These are phyloP conservation scores for Fusarium sp. DNA, from an alignment of 2,329 filamentous ascomycete genomes.

Conservation along the genomic window DNA sequence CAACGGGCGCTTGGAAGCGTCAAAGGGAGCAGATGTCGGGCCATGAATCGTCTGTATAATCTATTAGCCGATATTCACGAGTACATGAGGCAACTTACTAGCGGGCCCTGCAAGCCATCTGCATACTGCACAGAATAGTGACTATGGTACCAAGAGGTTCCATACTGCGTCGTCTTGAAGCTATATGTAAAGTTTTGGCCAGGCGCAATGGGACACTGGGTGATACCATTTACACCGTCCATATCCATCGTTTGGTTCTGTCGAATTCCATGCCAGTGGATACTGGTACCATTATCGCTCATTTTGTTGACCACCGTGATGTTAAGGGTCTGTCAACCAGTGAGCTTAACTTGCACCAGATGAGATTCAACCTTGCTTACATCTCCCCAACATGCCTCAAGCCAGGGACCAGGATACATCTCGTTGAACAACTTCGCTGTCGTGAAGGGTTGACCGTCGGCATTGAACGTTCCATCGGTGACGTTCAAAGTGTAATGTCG, in stretches of 20 bases:
- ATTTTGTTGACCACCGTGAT: conserved; percentile 31
- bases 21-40: conserved; percentile 28
- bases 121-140: conserved; percentile 40
- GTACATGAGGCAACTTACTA: conserved; percentile 5
- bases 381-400: conserved; percentile 46
- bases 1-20: conserved; percentile 22
- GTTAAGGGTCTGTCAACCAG: conserved; percentile 13
- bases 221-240: conserved; percentile 39
- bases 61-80: not conserved
- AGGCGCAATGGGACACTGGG: conserved; percentile 36
- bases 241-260: conserved; percentile 34
- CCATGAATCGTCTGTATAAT: conserved; percentile 29
- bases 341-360: not conserved
- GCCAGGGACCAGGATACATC: conserved; percentile 42
- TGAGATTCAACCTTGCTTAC: not conserved
- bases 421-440: conserved; percentile 41
- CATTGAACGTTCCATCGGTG: conserved; percentile 26
- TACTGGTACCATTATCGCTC: conserved; percentile 31
- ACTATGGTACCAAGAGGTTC: conserved; percentile 39
- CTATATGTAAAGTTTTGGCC: conserved; percentile 28
- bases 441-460: conserved; percentile 34
- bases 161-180: conserved; percentile 34
- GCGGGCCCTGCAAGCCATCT: conserved; percentile 31
- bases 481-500: conserved; percentile 37
- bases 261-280: conserved; percentile 38